Evolutionary conservation across 441 rosid species (phyloP).

Genomic region (Aquilaria agallochum): DNA sequence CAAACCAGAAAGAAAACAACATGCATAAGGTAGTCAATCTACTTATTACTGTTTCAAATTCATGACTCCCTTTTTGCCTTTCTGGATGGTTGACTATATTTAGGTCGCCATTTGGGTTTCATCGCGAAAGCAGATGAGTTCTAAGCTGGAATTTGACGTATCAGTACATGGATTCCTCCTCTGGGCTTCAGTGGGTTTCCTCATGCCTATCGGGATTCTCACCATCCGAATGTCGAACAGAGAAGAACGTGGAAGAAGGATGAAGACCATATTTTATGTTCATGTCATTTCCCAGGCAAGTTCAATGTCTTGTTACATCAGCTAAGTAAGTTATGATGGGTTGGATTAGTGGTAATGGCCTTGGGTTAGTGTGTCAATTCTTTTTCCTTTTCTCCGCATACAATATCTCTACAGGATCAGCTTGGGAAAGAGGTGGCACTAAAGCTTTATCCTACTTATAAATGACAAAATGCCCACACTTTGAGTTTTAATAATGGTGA

Average conservation of each 20-base stretch:
- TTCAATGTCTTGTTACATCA: slow-evolving; percentile 11
- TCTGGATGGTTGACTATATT: slow-evolving; percentile 16
- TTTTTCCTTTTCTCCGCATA: background rate
- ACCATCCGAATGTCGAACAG: slow-evolving; percentile 54
- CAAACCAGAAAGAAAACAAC: slow-evolving; percentile 9
- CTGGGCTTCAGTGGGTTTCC: slow-evolving; percentile 77
- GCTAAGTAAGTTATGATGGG: background rate
- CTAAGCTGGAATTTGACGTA: slow-evolving; percentile 47
- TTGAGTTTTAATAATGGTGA: slow-evolving; percentile 17
- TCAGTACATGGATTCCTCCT: slow-evolving; percentile 70
- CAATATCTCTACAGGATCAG: slow-evolving; percentile 13
- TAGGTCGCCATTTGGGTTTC: background rate
- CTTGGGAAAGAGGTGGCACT: slow-evolving; percentile 1
- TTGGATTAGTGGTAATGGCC: background rate
- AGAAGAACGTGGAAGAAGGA: slow-evolving; percentile 36
- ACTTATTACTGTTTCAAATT: background rate
- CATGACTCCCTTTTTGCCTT: slow-evolving; percentile 6
- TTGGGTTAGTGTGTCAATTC: background rate
- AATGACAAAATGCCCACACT: slow-evolving; percentile 10
- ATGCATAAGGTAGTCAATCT: slow-evolving; percentile 24
- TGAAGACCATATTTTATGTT: slow-evolving; percentile 43
- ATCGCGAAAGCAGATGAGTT: slow-evolving; percentile 29
- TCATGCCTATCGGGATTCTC: slow-evolving; percentile 71
- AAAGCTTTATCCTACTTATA: slow-evolving; percentile 4
- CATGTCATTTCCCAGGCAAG: slow-evolving; percentile 72